These are phyloP conservation scores for Phytophthora pistaciae DNA, from an alignment of 352 stramenopile species.

Conservation along the genomic window DNA sequence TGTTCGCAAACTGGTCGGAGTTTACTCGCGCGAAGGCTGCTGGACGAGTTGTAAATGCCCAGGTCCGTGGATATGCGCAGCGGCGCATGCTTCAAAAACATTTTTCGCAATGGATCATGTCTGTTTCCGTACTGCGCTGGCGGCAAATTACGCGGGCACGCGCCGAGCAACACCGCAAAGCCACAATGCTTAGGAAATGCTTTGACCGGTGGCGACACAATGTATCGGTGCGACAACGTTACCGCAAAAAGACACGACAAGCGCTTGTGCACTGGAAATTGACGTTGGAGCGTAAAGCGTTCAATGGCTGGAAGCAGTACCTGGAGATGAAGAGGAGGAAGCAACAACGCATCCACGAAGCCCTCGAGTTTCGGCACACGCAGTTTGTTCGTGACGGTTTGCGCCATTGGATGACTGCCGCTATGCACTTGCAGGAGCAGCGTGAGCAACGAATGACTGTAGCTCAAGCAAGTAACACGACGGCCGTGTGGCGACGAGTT, in stretches of 20 bases:
- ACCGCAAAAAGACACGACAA: constrained; percentile 36
- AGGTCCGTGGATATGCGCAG: constrained; percentile 42
- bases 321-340: constrained; percentile 37
- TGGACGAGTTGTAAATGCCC: constrained; percentile 38
- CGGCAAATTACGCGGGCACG: constrained; percentile 47
- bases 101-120: constrained; percentile 43
- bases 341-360: constrained; percentile 53
- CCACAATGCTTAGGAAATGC: constrained; percentile 36
- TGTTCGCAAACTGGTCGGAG: constrained; percentile 33
- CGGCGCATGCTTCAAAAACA: constrained; percentile 25
- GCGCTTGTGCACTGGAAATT: constrained; percentile 70
- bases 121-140: constrained; percentile 49
- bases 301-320: constrained; percentile 50
- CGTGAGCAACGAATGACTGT: constrained; percentile 36
- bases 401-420: constrained; percentile 56
- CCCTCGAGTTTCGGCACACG: constrained; percentile 60
- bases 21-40: constrained; percentile 31
- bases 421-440: constrained; percentile 44
- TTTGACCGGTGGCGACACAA: constrained; percentile 47
- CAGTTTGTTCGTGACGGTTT: constrained; percentile 55
- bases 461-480: constrained; percentile 29
- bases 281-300: constrained; percentile 37
- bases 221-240: constrained; percentile 1
- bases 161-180: constrained; percentile 41
- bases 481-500: constrained; percentile 38